Evolutionary conservation across 1,139 yeast genomes (phyloP), one percentile per base, ranked within the genome.

Genomic region (Yamadazyma siamensis): DNA sequence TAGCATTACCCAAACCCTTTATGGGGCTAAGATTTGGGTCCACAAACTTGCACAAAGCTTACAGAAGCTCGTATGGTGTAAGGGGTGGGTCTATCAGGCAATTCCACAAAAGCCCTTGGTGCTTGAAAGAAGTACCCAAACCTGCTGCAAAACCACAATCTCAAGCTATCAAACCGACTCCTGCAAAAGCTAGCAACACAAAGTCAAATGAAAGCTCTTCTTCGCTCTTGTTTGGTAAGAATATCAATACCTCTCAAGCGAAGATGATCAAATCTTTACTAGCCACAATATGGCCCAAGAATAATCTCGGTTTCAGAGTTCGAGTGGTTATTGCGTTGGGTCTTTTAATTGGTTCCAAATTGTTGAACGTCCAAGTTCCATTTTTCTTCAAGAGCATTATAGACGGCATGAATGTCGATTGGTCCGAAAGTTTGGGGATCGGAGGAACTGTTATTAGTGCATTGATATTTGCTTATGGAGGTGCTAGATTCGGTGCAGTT

Each of bases 361-460:
- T 91, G 6, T 65, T 91, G 27, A 94, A 89, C 53, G 96, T 91
- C 5, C 95, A 91, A 54, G 98, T 91, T 4, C 99, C 99, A 0
- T 89, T 91, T 50, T 87, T 77, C 56, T 91, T 91, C 70, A 94
- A 91, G 51, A 72, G 75, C 26, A 89, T 88, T 31, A 80, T 91
- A 27, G 98, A 91, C 59, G 76, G 79, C 11, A 89, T 91, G 97
- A 91, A 91, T 50, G 72, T 89, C 13, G 95, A 88, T 48, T 86
- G 96, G 94, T 62, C 75, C 3, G 57, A 64, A 6, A 71, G 77
- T 18, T 68, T 81, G 1, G 86, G 87, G 1, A 67, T 78, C 0
- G 65, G 76, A 1, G 65, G 77, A 5, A 69, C 82, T 4, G 77
- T 75, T 3, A 75, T 84, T 22, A 89, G 86, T 3, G 72, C 89